These are phyloP conservation scores for Camellia japonica DNA, from an alignment of 148 eudicot genomes.

Conservation along the genomic window DNA sequence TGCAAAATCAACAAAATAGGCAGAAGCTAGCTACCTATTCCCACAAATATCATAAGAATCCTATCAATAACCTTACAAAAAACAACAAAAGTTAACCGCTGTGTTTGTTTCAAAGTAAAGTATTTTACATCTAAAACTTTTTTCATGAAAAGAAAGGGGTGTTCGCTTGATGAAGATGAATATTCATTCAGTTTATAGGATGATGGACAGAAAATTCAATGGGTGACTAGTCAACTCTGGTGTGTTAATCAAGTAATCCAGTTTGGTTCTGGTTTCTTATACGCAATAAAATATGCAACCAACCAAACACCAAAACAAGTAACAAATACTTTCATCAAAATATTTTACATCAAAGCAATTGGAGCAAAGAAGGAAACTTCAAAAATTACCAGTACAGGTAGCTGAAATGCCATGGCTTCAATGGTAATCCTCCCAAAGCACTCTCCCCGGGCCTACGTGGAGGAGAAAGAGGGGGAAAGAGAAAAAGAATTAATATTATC, in stretches of 20 bases:
- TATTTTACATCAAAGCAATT: background rate
- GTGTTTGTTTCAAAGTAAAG: background rate
- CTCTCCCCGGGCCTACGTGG: slow-evolving; percentile 78
- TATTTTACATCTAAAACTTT: background rate
- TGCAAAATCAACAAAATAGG: background rate
- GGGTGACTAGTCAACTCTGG: too few relatives aligned
- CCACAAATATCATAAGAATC: background rate
- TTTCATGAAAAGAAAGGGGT: too few relatives aligned
- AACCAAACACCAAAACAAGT: background rate
- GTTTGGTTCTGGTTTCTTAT: background rate
- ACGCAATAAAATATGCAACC: background rate
- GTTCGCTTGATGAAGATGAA: too few relatives aligned
- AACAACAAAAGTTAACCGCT: background rate
- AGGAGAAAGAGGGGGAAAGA: background rate
- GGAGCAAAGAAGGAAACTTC: background rate
- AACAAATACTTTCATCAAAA: background rate
- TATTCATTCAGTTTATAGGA: too few relatives aligned
- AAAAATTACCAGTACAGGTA: slow-evolving; percentile 77
- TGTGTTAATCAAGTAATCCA: too few relatives aligned
- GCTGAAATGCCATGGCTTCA: slow-evolving; percentile 99
- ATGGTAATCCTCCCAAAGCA: slow-evolving; percentile 98
- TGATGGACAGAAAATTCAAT: too few relatives aligned
- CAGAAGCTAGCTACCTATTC: background rate
- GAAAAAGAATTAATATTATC: background rate
- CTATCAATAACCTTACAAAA: background rate